Evolutionary conservation across 1,284 basidiomycete species (phyloP), one percentile per base, ranked within the genome.

Genomic region (Entoloma clypeatum): DNA sequence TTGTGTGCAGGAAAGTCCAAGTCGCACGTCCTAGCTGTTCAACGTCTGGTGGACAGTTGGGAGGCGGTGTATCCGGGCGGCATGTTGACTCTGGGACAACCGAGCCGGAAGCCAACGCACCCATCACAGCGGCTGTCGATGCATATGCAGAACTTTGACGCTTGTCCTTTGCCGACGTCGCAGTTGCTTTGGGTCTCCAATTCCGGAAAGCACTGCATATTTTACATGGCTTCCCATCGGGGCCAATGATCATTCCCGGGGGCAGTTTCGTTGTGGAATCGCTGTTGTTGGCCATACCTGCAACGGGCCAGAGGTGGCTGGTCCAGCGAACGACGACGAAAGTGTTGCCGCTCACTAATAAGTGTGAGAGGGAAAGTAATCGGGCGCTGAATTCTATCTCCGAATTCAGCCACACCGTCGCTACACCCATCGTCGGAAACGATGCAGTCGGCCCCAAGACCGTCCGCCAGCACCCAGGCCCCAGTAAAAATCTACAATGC

Each of bases 1-100:
- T 86, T 1, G 92, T 85, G 60, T 97, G 93, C 25, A 97, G 73
- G 75, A 97, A 96, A 13, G 92, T 87, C 93, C 93, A 97, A 3
- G 93, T 95, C 35, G 93, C 85, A 37, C 81, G 79, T 4, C 93
- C 93, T 28, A 97, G 81, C 43, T 79, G 72, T 54, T 92, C 88
- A 31, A 85, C 82, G 61, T 96, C 92, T 0, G 91, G 81, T 8
- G 93, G 93, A 57, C 93, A 96, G 47, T 87, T 69, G 17, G 68
- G 66, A 2, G 79, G 77, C 32, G 69, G 73, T n/a, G 57, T 57
- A n/a, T 72, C 66, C 10, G 55, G 44, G 16, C 51, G 18, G 48
- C 41, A 48, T 17, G 26, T 35, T 23, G 46, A 23, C 9, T 51
- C 31, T 6, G 56, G 43, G 5, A 63, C 51, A 3, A 61, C 62